These are phyloP conservation scores for Phytophthora hybrid DNA, from an alignment of 352 stramenopile genomes.

Conservation along the genomic window DNA sequence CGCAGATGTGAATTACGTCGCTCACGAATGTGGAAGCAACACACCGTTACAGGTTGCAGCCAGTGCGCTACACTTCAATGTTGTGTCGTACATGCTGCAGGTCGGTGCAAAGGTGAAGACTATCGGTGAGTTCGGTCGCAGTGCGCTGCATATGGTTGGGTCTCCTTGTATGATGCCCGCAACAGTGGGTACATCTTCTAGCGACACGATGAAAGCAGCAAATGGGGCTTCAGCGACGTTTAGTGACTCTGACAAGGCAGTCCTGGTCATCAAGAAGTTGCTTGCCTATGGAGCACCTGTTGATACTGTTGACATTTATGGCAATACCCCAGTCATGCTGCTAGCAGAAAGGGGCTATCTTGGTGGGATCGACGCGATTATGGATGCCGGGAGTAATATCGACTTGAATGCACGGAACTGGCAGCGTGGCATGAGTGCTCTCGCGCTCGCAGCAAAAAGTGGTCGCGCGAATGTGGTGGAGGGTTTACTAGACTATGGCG, in stretches of 20 bases:
- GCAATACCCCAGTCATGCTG: conserved; percentile 86
- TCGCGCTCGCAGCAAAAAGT: conserved; percentile 77
- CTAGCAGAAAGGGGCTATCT: conserved; percentile 77
- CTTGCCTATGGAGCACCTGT: conserved; percentile 71
- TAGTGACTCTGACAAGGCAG: conserved; percentile 62
- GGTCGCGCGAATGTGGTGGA: conserved; percentile 76
- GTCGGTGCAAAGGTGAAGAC: conserved; percentile 84
- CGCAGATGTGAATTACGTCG: conserved; percentile 90
- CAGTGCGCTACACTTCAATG: conserved; percentile 84
- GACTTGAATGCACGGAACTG: conserved; percentile 85
- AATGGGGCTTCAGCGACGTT: conserved; percentile 40
- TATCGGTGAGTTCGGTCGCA: conserved; percentile 74
- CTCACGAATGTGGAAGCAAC: conserved; percentile 81
- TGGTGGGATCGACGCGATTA: conserved; percentile 74
- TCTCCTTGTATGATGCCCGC: conserved; percentile 69
- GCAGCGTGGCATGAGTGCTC: conserved; percentile 79
- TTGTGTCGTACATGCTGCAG: conserved; percentile 89
- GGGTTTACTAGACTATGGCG: conserved; percentile 85
- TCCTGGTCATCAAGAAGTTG: conserved; percentile 88
- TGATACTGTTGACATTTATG: conserved; percentile 82
- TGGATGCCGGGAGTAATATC: conserved; percentile 74
- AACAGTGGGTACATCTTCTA: conserved; percentile 39
- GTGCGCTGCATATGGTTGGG: conserved; percentile 83
- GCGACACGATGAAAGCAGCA: conserved; percentile 34
- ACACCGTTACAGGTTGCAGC: conserved; percentile 84